Percentiles rank a stretch among this genome's conserved stretches.
Evolutionary conservation across 805 yeast species (phyloP).

Genomic region (Wickerhamiella nectarea): DNA sequence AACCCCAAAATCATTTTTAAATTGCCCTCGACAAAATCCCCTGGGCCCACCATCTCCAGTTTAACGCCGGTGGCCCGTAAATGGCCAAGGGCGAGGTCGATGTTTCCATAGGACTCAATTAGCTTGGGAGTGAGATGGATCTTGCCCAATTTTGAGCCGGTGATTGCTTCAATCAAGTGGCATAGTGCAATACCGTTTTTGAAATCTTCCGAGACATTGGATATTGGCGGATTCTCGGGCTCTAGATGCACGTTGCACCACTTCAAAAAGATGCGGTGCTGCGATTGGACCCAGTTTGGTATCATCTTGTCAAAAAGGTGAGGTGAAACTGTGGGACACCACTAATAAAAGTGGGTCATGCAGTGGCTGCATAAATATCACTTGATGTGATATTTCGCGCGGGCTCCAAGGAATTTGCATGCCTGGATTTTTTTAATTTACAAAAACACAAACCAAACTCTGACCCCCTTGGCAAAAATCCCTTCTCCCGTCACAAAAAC

Average conservation of each 20-base stretch:
- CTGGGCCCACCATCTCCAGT: constrained; percentile 37
- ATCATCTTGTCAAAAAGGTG: constrained; percentile 9
- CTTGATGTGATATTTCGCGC: too few species aligned
- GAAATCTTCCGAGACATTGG: constrained; percentile 22
- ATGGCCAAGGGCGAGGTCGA: constrained; percentile 27
- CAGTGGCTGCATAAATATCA: not conserved
- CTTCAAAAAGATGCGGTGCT: constrained; percentile 28
- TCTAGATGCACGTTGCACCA: constrained; percentile 28
- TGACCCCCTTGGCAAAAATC: too few species aligned
- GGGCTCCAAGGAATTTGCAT: too few species aligned
- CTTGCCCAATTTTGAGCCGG: constrained; percentile 26
- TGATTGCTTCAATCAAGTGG: constrained; percentile 27
- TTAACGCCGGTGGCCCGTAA: constrained; percentile 27
- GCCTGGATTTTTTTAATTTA: too few species aligned
- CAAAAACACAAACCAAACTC: too few species aligned
- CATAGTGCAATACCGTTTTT: constrained; percentile 27
- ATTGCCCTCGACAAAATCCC: constrained; percentile 87
- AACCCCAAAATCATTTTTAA: constrained; percentile 84
- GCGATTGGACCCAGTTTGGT: constrained; percentile 31
- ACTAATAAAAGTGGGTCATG: too few species aligned
- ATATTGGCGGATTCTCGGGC: constrained; percentile 19
- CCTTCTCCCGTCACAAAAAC: too few species aligned
- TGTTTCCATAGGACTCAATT: constrained; percentile 29
- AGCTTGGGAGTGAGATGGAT: constrained; percentile 22
- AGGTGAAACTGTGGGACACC: not conserved